Evolutionary conservation across 306 rosid species (phyloP).

Genomic region (Cucurbita maxima): DNA sequence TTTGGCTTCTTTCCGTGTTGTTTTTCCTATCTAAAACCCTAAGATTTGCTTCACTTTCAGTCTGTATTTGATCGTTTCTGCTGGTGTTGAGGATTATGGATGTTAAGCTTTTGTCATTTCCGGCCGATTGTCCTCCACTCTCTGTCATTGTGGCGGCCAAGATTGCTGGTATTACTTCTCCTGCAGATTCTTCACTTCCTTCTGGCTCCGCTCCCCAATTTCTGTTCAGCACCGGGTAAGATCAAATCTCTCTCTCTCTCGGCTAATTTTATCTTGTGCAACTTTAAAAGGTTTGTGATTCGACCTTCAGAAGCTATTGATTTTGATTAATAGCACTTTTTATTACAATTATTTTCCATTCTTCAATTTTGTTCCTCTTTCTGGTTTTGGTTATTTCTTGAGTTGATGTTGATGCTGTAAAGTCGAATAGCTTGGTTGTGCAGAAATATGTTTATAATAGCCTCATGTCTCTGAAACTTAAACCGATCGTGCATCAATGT

Average conservation of each 20-base stretch:
- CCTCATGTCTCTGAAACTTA: too few species aligned
- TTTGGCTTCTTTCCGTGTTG: background rate
- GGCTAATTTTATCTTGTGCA: background rate
- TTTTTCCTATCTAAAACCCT: background rate
- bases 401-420: background rate
- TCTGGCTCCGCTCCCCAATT: conserved; percentile 40
- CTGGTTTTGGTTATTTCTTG: background rate
- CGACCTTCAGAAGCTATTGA: background rate
- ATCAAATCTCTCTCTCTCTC: background rate
- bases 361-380: background rate
- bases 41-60: background rate
- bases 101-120: conserved; percentile 32
- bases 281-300: background rate
- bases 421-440: background rate
- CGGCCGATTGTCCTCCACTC: conserved; percentile 52
- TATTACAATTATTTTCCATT: background rate
- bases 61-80: background rate
- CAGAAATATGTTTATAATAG: too few species aligned
- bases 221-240: conserved; percentile 52
- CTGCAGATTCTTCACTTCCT: conserved; percentile 35
- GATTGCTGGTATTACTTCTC: conserved; percentile 33
- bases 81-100: conserved; percentile 25
- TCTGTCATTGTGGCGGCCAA: conserved; percentile 57
- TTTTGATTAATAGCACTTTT: background rate
- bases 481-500: too few species aligned